These are phyloP conservation scores for Talaromyces sp. DNA, from an alignment of 2,329 filamentous ascomycete species.

Conservation along the genomic window DNA sequence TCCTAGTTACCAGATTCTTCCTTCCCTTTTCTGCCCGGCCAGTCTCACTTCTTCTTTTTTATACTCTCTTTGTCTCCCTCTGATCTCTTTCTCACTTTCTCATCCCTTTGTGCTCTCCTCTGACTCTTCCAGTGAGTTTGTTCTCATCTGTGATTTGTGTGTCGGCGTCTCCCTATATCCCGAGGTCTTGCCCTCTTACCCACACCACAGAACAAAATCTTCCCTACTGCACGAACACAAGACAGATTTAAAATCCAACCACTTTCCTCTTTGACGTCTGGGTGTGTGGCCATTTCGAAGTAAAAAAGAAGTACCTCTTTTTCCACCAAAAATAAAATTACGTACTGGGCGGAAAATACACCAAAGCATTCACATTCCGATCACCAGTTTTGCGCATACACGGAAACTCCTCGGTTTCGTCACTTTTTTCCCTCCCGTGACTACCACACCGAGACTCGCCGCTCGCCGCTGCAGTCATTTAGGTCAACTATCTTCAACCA, in stretches of 20 bases:
- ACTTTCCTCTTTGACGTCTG: background rate
- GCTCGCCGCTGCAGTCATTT: conserved; percentile 5
- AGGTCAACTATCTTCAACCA: background rate
- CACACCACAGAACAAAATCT: conserved; percentile 3
- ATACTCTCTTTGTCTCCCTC: background rate
- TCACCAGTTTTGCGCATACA: background rate
- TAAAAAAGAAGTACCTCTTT: background rate
- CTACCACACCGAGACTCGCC: conserved; percentile 2
- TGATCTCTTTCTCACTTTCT: background rate
- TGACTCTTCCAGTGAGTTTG: background rate
- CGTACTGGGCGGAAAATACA: background rate
- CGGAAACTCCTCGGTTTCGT: conserved; percentile 7
- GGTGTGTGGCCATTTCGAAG: background rate
- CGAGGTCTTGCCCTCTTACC: conserved; percentile 8
- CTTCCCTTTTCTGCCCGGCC: background rate
- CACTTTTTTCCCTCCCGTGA: conserved; percentile 7
- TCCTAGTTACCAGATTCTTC: background rate
- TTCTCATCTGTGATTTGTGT: background rate
- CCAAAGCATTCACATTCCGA: background rate
- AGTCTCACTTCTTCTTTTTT: background rate
- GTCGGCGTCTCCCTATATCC: background rate
- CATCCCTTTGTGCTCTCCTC: background rate
- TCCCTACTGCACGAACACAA: background rate
- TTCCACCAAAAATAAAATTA: background rate
- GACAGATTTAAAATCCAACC: conserved; percentile 5